Percentiles rank a stretch among this genome's conserved stretches.
These are phyloP conservation scores for Venustampulla echinocandica DNA, from an alignment of 495 filamentous ascomycete genomes.

Conservation along the genomic window DNA sequence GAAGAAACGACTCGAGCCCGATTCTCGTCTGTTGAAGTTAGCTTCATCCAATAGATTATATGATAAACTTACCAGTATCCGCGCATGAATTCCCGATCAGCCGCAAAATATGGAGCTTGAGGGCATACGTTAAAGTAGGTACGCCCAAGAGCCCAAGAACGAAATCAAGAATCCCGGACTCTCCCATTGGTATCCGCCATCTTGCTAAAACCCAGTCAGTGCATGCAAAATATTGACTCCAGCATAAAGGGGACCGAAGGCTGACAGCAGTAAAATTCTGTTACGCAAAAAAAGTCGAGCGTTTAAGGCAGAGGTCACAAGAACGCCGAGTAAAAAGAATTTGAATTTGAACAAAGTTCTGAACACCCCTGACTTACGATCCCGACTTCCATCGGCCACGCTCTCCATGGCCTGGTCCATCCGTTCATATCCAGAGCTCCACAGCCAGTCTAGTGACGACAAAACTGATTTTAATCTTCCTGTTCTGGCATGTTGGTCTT, in stretches of 20 bases:
- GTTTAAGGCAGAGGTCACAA: too few species aligned
- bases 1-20: conserved; percentile 54
- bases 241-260: too few species aligned
- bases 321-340: too few species aligned
- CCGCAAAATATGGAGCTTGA: conserved; percentile 50
- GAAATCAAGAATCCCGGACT: conserved; percentile 58
- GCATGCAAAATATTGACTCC: background rate
- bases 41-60: too few species aligned
- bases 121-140: conserved; percentile 23
- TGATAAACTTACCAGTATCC: conserved; percentile 53
- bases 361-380: conserved; percentile 59
- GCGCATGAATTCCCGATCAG: conserved; percentile 76
- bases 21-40: conserved; percentile 53
- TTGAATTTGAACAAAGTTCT: too few species aligned
- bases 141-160: conserved; percentile 48
- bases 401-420: conserved; percentile 47
- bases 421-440: conserved; percentile 26
- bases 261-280: too few species aligned
- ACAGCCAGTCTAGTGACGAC: conserved; percentile 24
- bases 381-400: conserved; percentile 57
- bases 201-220: conserved; percentile 31
- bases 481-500: conserved; percentile 14
- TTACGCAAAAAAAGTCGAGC: too few species aligned
- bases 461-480: conserved; percentile 25
- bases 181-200: conserved; percentile 57